Base-by-base conservation (phyloP, 495 filamentous ascomycete genomes). In the Daldinia caldariorum region DNA sequence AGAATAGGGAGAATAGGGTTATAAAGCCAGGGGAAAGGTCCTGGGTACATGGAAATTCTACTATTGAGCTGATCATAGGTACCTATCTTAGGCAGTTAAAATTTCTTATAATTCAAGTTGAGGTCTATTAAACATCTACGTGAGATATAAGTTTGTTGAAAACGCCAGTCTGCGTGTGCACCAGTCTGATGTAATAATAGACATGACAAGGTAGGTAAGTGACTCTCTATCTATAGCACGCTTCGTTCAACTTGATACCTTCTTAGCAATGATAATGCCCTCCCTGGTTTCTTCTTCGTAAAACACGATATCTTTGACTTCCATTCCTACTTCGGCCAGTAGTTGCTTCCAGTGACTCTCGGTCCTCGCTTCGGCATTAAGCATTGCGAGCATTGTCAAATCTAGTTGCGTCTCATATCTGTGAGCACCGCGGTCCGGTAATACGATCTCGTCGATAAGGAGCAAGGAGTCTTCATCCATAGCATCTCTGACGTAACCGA, bases 401-500 rank as follows among this genome's bases (percentile, higher is more conserved):
- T 83, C 83, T 1, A 79, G 58, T 53, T 74, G 73, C 1, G 74
- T 63, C 38, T 71, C 66, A 26, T 75, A 64, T 4, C 41, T 41
- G 58, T 78, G 66, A 1, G 79, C 59, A 49, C 63, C 37, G n/a
- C 50, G 12, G 43, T 83, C 76, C 3, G 80, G 78, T 5, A 85
- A 58, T 4, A 85, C 77, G 57, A 83, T 75, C 35, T 85, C 83
- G 58, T 82, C 80, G 38, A 85, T 76, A 12, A 85, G 64, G 2
- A 85, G 64, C 7, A 76, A 20, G 0, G 82, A 84, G 37, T 83
- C 66, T 4, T 69, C n/a, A 6, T 57, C 70, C 78, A 84, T 79
- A 7, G 81, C 78, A n/a, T 72, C 70, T 22, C 69, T 69, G 14
- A 80, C 59, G 12, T 79, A 59, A 38, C 76, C 66, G n/a, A 87